A percentile compares a stretch with the other conserved stretches of the same genome.
phyloP scores from a whole-genome alignment of 345 rosid species.

The Eucalyptus victrix region DNA sequence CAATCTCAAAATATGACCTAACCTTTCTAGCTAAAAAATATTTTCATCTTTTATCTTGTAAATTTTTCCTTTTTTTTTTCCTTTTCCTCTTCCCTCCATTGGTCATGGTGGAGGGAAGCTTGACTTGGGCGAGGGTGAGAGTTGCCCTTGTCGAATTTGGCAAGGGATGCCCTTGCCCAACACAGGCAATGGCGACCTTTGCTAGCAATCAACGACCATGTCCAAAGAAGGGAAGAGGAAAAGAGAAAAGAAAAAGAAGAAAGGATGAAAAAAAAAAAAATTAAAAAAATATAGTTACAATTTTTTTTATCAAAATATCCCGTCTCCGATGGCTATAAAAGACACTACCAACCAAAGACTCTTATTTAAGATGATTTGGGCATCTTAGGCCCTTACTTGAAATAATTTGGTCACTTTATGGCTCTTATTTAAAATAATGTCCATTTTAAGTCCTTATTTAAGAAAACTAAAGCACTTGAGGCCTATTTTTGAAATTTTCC shows the following conservation, averaged over 20 bases:
- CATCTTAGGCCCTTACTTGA: too few species aligned
- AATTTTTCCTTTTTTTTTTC: rapidly evolving
- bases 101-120: too few species aligned
- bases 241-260: too few species aligned
- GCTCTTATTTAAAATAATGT: rapidly evolving
- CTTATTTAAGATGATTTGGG: too few species aligned
- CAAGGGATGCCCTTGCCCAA: rapidly evolving
- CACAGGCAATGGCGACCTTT: rapidly evolving
- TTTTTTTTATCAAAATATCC: too few species aligned
- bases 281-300: too few species aligned
- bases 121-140: rapidly evolving
- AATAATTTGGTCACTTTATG: too few species aligned
- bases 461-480: too few species aligned
- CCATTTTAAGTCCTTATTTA: rapidly evolving
- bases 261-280: rapidly evolving
- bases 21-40: rapidly evolving
- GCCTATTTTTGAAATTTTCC: too few species aligned
- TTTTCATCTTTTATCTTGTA: rapidly evolving
- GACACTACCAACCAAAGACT: too few species aligned
- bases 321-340: rapidly evolving
- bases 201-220: rapidly evolving
- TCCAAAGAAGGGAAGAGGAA: too few species aligned
- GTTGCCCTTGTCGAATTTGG: rapidly evolving
- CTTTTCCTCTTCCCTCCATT: too few species aligned
- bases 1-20: rapidly evolving